Base-by-base conservation (phyloP, 306 rosid genomes). In the Boehmeria nivea region DNA sequence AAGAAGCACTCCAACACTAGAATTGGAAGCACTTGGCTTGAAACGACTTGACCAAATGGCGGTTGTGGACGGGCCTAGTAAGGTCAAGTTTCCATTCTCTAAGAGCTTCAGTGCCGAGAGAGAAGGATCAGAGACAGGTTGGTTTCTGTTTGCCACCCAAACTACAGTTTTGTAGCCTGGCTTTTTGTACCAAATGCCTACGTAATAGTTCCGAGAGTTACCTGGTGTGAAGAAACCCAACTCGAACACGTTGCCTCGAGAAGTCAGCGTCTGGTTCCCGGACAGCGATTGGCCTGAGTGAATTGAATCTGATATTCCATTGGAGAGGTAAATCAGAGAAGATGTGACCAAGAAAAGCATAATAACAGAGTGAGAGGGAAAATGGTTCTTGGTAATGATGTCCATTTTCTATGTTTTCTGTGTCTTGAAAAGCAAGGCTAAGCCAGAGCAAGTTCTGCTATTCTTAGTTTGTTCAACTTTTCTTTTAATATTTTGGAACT, bases 61-160 rank as follows among this genome's bases (percentile, higher is more conserved):
- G 14, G 53, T 34, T 25, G 54, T 47, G 17, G 43, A 16, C 9
- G 57, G 54, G 26, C 21, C 18, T 8, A 8, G 4, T 1, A 77
- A 54, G 40, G 47, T 49, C 13, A 68, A 20, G 25, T 37, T 27
- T 24, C 78, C 82, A 53, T 68, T 12, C 8, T 33, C n/a, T 37
- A 20, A 7, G 19, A 69, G 61, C 17, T 17, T 46, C 3, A 72
- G 47, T 0, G 51, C 11, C 39, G 76, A 72, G 62, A 60, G 40
- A 26, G 3, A 38, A 13, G 78, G 63, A 56, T 72, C 66, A n/a
- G 73, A 59, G 23, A 72, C 56, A 50, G 70, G 82, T 1, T 11
- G 42, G 46, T 77, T 24, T 58, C 73, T 47, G 11, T 76, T 76
- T 4, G 77, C 78, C 25, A 71, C 68, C 81, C 81, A 76, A 5